Evolutionary conservation across 208 protist species (phyloP).

Genomic region (Hexamita inflata): DNA sequence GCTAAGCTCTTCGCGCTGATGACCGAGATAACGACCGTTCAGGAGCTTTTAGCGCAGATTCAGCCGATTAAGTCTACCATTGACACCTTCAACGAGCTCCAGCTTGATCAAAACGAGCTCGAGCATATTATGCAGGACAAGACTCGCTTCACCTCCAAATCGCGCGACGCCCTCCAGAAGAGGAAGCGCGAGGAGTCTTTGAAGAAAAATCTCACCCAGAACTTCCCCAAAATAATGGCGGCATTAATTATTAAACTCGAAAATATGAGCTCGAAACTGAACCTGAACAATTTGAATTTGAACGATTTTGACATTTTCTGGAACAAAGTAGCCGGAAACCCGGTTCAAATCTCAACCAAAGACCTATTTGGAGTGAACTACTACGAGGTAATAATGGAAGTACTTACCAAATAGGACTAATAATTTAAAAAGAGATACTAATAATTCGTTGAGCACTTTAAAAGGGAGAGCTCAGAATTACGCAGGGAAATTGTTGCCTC

Average conservation of each 20-base stretch:
- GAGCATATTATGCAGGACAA: not conserved
- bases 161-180: not conserved
- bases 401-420: too few species aligned
- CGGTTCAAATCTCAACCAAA: too few species aligned
- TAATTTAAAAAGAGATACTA: too few species aligned
- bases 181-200: slow-evolving; percentile 14
- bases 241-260: not conserved
- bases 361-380: too few species aligned
- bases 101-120: not conserved
- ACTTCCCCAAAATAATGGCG: not conserved
- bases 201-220: not conserved
- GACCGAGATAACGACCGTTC: not conserved
- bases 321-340: too few species aligned
- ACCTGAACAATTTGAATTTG: too few species aligned
- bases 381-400: too few species aligned
- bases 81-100: not conserved
- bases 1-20: not conserved
- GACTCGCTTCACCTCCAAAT: not conserved
- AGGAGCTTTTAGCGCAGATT: not conserved
- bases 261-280: not conserved
- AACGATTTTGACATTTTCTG: too few species aligned
- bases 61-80: not conserved
- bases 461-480: too few species aligned
- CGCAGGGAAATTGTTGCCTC: too few species aligned
- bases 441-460: too few species aligned